Evolutionary conservation across 306 rosid genomes (phyloP).

Genomic region (Ziziphus jujuba): DNA sequence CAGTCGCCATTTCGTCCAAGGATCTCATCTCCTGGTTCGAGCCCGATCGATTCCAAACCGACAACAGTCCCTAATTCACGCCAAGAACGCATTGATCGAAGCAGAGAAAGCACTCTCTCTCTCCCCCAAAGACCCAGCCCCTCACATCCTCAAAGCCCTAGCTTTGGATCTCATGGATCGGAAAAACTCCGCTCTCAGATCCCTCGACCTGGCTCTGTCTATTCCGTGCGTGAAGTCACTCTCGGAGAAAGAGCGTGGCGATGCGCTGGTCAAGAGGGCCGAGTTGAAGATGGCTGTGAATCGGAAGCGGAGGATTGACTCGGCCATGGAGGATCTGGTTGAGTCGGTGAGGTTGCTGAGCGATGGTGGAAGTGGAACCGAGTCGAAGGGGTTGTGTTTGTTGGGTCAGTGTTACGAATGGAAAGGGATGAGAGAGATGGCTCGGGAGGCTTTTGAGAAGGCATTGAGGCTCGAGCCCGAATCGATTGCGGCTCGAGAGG

Average conservation of each 20-base stretch:
- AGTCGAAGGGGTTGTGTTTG: slow-evolving; percentile 39
- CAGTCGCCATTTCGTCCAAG: slow-evolving; percentile 48
- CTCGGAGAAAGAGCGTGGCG: slow-evolving; percentile 34
- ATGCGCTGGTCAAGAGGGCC: slow-evolving; percentile 53
- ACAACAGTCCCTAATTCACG: slow-evolving; percentile 40
- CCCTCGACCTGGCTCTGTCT: slow-evolving; percentile 49
- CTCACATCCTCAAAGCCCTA: slow-evolving; percentile 53
- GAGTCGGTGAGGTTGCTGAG: slow-evolving; percentile 43
- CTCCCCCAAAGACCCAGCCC: slow-evolving; percentile 49
- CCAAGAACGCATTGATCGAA: slow-evolving; percentile 48
- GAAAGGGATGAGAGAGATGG: slow-evolving; percentile 47
- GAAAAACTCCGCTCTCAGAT: slow-evolving; percentile 41
- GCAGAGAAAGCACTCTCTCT: slow-evolving; percentile 51
- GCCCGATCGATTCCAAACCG: slow-evolving; percentile 41
- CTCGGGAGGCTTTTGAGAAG: slow-evolving; percentile 42
- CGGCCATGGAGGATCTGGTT: slow-evolving; percentile 57
- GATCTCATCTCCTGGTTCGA: slow-evolving; percentile 50
- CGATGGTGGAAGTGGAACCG: background rate
- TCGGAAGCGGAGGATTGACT: slow-evolving; percentile 53
- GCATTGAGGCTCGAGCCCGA: slow-evolving; percentile 42
- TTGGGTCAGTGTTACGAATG: slow-evolving; percentile 67
- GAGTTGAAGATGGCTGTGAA: slow-evolving; percentile 54
- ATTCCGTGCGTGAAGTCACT: slow-evolving; percentile 43
- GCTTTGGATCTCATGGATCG: slow-evolving; percentile 47
- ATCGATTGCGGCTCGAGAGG: slow-evolving; percentile 34